Evolutionary conservation across 1,284 basidiomycete species (phyloP), one percentile per base, ranked within the genome.

Genomic region (Malassezia globosa): DNA sequence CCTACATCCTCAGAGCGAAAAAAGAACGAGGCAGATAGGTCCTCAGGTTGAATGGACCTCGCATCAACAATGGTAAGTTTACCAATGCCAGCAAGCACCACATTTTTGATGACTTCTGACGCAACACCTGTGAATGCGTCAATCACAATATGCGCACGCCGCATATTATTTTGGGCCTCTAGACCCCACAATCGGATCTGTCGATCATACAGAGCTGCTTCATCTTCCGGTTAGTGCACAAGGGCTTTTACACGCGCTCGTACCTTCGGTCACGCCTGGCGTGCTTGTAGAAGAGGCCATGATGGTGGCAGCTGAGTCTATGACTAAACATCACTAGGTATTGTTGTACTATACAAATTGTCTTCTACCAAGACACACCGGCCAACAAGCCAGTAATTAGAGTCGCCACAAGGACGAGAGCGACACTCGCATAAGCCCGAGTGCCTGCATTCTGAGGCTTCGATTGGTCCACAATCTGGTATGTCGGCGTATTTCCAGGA

Each of bases 131-230:
- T 78, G 42, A 96, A 78, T 21, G 80, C 80, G 27, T 89, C 75
- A 37, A 99, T 77, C 42, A 96, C 76, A 56, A 97, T 85, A 5
- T 87, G 85, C 11, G 90, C 85, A 64, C 85, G 87, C 60, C 89
- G 81, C 86, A 96, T 92, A 65, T 89, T 79, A 73, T 92, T 88
- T 73, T 97, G 92, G 23, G 94, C 92, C 72, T 95, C 92, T 24
- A 95, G 79, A 37, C 94, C 92, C 92, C 92, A 97, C 54, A 96
- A 76, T 23, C 94, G 81, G 75, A 97, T 95, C 74, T 96, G 92
- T 33, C 92, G 82, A 74, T 96, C 92, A 72, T 97, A 96, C 24
- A 95, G 74, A 5, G 83, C 83, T 14, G 83, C 85, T 69, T 87
- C 84, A 72, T 84, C 84, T 82, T 54, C n/a, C 57, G 8, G 55